Evolutionary conservation across 208 protist species (phyloP).

Genomic region (Leishmania turanica): DNA sequence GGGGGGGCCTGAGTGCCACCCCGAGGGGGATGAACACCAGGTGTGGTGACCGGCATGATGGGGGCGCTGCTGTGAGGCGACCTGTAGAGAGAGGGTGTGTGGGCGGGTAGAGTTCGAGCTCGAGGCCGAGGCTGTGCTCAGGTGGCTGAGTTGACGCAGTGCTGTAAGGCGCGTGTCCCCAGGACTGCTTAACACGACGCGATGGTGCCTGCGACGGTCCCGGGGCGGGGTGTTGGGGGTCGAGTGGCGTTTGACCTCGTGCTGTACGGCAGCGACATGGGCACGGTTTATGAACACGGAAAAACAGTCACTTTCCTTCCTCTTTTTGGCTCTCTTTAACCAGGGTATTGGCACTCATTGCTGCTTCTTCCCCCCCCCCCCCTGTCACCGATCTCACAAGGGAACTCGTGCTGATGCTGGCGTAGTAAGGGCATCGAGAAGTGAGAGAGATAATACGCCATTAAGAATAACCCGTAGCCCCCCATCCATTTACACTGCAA

Average conservation of each 20-base stretch:
- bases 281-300: background rate
- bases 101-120: too few species aligned
- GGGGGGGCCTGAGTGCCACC: background rate
- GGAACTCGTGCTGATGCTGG: background rate
- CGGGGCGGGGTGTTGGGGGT: too few species aligned
- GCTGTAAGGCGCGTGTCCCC: background rate
- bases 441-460: background rate
- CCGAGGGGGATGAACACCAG: background rate
- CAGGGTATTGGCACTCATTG: background rate
- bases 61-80: background rate
- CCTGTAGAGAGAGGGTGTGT: background rate
- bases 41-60: background rate
- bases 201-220: background rate
- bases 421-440: background rate
- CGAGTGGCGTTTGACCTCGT: background rate
- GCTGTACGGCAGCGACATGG: background rate
- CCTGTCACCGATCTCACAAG: background rate
- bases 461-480: background rate
- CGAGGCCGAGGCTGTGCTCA: background rate
- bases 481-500: conserved; percentile 6
- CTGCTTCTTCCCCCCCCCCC: background rate
- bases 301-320: background rate
- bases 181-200: background rate
- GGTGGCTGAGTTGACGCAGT: too few species aligned
- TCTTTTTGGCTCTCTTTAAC: background rate